Conservation (phyloP, 305 asterid species). For the Rubia balearica region DNA sequence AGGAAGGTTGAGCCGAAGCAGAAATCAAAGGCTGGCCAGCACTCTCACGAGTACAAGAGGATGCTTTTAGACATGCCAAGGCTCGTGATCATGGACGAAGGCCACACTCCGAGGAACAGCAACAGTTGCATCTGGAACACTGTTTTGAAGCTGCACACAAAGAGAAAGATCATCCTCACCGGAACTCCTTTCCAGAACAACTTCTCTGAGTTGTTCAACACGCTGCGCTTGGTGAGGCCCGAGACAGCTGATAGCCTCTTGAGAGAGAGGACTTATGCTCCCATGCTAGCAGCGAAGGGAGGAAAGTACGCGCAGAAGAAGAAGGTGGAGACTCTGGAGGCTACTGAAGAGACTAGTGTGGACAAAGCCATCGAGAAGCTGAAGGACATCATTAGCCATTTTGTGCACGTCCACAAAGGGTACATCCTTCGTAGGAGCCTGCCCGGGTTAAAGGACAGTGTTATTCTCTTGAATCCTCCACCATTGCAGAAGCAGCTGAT, state of each 20-base stretch:
- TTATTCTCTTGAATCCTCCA: too few relatives aligned
- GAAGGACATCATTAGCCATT: too few relatives aligned
- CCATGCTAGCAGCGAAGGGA: constrained; percentile 17
- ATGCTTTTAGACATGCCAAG: constrained; percentile 48
- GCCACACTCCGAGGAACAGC: constrained; percentile 60
- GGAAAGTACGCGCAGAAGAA: constrained; percentile 8
- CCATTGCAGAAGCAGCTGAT: too few relatives aligned
- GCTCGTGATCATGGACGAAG: constrained; percentile 55
- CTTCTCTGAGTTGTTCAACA: constrained; percentile 60
- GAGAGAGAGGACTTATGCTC: constrained; percentile 25
- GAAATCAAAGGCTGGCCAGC: neutral
- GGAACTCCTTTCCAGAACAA: constrained; percentile 68
- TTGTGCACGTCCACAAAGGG: too few relatives aligned
- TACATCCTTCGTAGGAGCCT: too few relatives aligned
- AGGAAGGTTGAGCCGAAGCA: neutral
- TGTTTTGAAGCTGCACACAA: constrained; percentile 33
- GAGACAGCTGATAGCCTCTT: constrained; percentile 32
- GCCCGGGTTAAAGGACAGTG: too few relatives aligned
- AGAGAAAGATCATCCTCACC: constrained; percentile 49
- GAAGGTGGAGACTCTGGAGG: constrained; percentile 13
- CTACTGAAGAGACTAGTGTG: constrained; percentile 9
- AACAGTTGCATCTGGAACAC: constrained; percentile 46
- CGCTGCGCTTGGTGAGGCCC: constrained; percentile 54
- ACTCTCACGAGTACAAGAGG: constrained; percentile 16
- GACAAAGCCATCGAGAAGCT: constrained; percentile 35